Evolutionary conservation across 257 asterid genomes (phyloP), one percentile per base, ranked within the genome.

Genomic region (Nicotiana tabacum): DNA sequence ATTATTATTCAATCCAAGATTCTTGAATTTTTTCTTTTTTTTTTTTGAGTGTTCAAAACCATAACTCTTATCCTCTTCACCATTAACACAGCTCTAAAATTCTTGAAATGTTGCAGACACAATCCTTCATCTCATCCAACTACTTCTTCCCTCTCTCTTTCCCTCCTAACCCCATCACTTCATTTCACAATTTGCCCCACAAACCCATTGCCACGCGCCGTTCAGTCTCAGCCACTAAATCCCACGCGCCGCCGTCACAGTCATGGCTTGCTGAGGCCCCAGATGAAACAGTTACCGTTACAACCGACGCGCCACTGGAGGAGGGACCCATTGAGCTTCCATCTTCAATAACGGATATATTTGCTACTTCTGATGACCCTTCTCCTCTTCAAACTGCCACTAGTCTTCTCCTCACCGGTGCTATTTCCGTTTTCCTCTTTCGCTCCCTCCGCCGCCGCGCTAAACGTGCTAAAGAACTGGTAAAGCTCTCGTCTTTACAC

Each of bases 401-500:
- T 77, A 91, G 98, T 88, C 88, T 94, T 69, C 92, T 94, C 78
- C 98, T 95, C 91, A 95, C 99, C 56, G 98, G 97, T 6, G 92
- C 98, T 87, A 86, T 94, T 60, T 62, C 93, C 33, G 87, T 94
- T 39, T 92, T 94, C 35, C 97, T 95, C 90, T 95, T 95, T 85
- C 93, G 97, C 82, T 84, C 98, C 60, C 88, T 95, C 87, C 93
- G 97, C 84, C 96, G 97, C 87, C 97, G 99, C 3, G 97, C 96
- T 51, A 89, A 91, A 85, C 96, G 97, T 16, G 95, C 94, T 39
- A 95, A 87, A 82, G 97, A 92, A 83, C 83, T 86, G 90, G 98
- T 95, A 87, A 46, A 46, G 15, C 39, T 48, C 2, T 0, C 4
- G 43, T 1, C 39, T 48, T 74, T 27, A 7, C 1, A 13, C 37